A percentile compares a stretch with the other conserved stretches of the same genome.
Conservation (phyloP, 495 filamentous ascomycete species). For the Elaphomyces granulatus region DNA sequence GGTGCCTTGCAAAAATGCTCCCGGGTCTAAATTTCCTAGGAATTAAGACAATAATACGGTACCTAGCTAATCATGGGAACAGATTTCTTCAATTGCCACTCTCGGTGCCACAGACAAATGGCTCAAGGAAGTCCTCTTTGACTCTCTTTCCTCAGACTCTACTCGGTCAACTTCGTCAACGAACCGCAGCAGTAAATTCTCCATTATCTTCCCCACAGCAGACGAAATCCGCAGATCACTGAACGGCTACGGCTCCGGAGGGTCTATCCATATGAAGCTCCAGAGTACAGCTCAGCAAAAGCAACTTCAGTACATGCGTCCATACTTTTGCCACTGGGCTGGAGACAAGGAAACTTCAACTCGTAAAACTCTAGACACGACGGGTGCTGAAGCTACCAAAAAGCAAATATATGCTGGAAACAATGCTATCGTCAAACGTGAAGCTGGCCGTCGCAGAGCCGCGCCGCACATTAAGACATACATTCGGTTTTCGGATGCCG, state of each 20-base stretch:
- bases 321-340: constrained; percentile 61
- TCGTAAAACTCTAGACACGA: neutral
- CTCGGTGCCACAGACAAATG: constrained; percentile 62
- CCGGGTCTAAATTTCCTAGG: constrained; percentile 7
- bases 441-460: constrained; percentile 54
- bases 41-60: too few relatives aligned
- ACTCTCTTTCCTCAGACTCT: constrained; percentile 26
- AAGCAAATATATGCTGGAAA: constrained; percentile 8
- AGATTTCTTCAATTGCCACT: constrained; percentile 66
- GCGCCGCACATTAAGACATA: constrained; percentile 92
- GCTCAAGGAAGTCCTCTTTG: constrained; percentile 54
- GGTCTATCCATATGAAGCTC: constrained; percentile 70
- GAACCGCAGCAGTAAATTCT: constrained; percentile 28
- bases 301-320: constrained; percentile 60
- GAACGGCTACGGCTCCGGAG: constrained; percentile 64
- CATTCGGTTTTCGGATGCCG: constrained; percentile 45
- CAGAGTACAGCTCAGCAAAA: constrained; percentile 52
- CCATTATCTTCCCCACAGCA: constrained; percentile 66
- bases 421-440: constrained; percentile 11
- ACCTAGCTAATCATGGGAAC: too few relatives aligned
- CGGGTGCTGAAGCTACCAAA: constrained; percentile 4
- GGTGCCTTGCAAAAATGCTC: neutral
- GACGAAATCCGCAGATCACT: constrained; percentile 66
- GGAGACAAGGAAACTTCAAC: constrained; percentile 17
- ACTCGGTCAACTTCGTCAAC: constrained; percentile 1